Evolutionary conservation across 2,329 filamentous ascomycete genomes (phyloP), one percentile per base, ranked within the genome.

Genomic region (Pseudodiploospora longispora): DNA sequence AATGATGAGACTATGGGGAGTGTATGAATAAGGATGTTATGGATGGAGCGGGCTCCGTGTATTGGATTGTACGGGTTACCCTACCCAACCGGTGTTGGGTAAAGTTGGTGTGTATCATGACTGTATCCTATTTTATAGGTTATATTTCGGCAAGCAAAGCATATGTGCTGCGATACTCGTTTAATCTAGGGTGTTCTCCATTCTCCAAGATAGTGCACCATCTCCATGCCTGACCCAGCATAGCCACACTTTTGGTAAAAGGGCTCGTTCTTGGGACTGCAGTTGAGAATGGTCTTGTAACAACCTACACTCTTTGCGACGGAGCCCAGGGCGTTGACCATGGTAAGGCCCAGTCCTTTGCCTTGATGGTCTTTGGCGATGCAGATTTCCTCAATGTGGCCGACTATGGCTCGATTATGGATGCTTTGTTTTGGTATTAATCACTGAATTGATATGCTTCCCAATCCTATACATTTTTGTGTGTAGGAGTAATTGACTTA

Each of bases 351-450:
- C 12, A 93, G 67, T 57, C 87, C 88, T 71, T 88, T 89, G 30
- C 85, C 84, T 61, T 90, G 87, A 63, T 90, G 83, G 46, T 85
- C 81, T 64, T 83, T 82, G 41, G 82, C 75, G 30, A 93, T 83
- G 4, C 86, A 84, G 58, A 93, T 90, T 60, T 93, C 87, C 65
- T 93, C 87, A 57, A 93, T 85, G 57, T 93, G 87, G 1, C 86
- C 87, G 4, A 87, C 84, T 10, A 77, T 66, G 19, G 80, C 80
- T 27, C 83, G 73, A 47, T 80, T 72, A 56, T 85, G 82, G 50
- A 86, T 84, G 53, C 75, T 78, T 37, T 35, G 6, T 4, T 38
- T 4, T 6, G 8, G 9, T 4, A 6, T 30, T 31, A 19, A 19
- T 19, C 19, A 19, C 19, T 19, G 19, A 10, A 12, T 29, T 6